Percentiles rank a stretch among this genome's conserved stretches.
Evolutionary conservation across 2,329 filamentous ascomycete genomes (phyloP).

Genomic region (Passalora sequoiae): DNA sequence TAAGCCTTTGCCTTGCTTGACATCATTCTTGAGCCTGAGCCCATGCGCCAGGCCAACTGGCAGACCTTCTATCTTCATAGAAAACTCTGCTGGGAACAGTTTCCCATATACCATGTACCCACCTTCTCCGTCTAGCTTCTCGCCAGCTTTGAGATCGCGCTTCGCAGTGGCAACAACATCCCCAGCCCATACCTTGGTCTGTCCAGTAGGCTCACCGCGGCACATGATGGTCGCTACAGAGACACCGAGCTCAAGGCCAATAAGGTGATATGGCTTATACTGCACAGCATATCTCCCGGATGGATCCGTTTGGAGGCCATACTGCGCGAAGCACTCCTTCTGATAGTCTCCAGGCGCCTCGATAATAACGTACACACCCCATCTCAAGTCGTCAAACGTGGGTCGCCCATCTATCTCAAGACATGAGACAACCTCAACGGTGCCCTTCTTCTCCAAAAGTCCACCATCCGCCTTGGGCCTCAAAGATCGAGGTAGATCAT

Average conservation of each 20-base stretch:
- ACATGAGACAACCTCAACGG: slow-evolving; percentile 44
- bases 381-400: slow-evolving; percentile 40
- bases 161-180: slow-evolving; percentile 47
- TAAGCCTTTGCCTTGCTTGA: slow-evolving; percentile 40
- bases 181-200: slow-evolving; percentile 41
- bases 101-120: slow-evolving; percentile 46
- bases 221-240: slow-evolving; percentile 44
- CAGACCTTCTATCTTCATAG: slow-evolving; percentile 40
- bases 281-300: slow-evolving; percentile 38
- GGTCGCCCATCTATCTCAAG: slow-evolving; percentile 42
- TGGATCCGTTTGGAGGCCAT: slow-evolving; percentile 42
- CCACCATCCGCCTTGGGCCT: slow-evolving; percentile 42
- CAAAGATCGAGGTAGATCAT: slow-evolving; percentile 41
- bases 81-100: slow-evolving; percentile 39
- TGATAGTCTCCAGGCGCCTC: slow-evolving; percentile 40
- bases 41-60: slow-evolving; percentile 44
- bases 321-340: slow-evolving; percentile 43
- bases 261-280: slow-evolving; percentile 47
- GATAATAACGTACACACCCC: slow-evolving; percentile 46
- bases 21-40: slow-evolving; percentile 38
- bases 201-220: slow-evolving; percentile 44
- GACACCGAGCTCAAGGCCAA: slow-evolving; percentile 44
- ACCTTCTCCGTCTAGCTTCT: slow-evolving; percentile 44
- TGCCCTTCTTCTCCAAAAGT: slow-evolving; percentile 39
- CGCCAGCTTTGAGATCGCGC: slow-evolving; percentile 41